phyloP scores from a whole-genome alignment of 805 yeast genomes.

The Candida nanaspora region DNA sequence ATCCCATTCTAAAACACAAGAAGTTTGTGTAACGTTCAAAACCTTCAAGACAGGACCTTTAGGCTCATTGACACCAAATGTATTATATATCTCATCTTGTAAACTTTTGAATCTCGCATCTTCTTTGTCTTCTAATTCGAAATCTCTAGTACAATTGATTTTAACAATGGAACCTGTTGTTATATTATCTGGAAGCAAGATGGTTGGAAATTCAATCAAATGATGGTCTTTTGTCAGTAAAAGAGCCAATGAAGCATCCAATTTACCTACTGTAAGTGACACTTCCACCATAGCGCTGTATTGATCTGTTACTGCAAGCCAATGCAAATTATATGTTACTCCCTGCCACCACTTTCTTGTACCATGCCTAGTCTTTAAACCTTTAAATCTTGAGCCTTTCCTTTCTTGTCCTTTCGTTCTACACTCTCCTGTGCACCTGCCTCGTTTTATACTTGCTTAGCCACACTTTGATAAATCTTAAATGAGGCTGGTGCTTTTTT shows the following conservation, averaged over 20 bases:
- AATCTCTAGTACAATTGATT: constrained; percentile 75
- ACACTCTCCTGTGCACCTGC: too few species aligned
- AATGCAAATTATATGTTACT: too few species aligned
- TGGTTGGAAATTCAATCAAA: constrained; percentile 93
- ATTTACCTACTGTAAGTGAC: constrained; percentile 87
- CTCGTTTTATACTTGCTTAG: too few species aligned
- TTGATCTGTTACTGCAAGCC: background rate
- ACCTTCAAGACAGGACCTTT: constrained; percentile 58
- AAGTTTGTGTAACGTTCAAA: constrained; percentile 85
- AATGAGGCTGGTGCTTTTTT: too few species aligned
- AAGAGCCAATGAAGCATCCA: constrained; percentile 91
- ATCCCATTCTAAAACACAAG: constrained; percentile 95
- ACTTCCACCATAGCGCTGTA: constrained; percentile 67
- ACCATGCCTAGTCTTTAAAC: too few species aligned
- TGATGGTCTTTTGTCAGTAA: constrained; percentile 85
- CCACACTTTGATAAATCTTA: too few species aligned
- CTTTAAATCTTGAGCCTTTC: too few species aligned
- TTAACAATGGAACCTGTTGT: constrained; percentile 88
- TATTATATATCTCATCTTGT: constrained; percentile 65
- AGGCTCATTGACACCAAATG: constrained; percentile 73
- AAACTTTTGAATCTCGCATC: constrained; percentile 48
- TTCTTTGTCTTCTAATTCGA: constrained; percentile 57
- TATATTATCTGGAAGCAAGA: constrained; percentile 82
- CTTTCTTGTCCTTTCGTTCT: too few species aligned
- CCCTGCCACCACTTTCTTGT: too few species aligned